Base-by-base conservation (phyloP, 1,139 yeast genomes). In the Magnusiomyces ingens region DNA sequence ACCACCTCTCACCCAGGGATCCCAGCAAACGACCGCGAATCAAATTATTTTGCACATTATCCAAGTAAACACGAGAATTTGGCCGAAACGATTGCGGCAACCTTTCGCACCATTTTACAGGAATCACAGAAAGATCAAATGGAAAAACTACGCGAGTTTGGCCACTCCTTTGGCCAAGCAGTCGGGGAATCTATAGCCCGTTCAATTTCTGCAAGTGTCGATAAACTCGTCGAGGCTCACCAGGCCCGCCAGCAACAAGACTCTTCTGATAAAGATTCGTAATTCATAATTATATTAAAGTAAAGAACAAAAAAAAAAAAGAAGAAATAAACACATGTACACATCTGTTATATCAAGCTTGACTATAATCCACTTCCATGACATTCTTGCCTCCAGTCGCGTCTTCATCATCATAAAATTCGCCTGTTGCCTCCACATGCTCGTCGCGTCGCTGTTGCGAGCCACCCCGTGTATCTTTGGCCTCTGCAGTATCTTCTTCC, bases 381-480 rank as follows among this genome's bases (percentile, higher is more conserved):
- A 41, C 17, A 45, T 47, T 49, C 45, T 57, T 56, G 42, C 69
- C 69, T n/a, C 69, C 68, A 40, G 62, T 54, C 21, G 55, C 55
- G 52, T 69, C 70, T 55, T 70, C 72, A 45, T 69, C 67, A 51
- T 71, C 73, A 54, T 69, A 72, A 56, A 68, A 71, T 61, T 71
- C 74, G 55, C 68, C 67, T 26, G 57, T 61, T 1, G 65, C 63
- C 48, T 63, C 71, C 21, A 86, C 75, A 46, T 74, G 76, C 63
- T 81, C 82, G 67, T 93, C 98, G 58, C 94, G 78, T 8, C 91
- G 90, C 64, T 78, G 80, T 63, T 85, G 86, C 0, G 95, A 86
- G 2, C 98, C 98, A 47, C 98, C 98, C 66, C 86, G 81, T 3
- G 95, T 85, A 63, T 91, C 99, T 59, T 81, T 82, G 2, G 95